These are phyloP conservation scores for Mallotus japonicus DNA, from an alignment of 441 rosid genomes.

Conservation along the genomic window DNA sequence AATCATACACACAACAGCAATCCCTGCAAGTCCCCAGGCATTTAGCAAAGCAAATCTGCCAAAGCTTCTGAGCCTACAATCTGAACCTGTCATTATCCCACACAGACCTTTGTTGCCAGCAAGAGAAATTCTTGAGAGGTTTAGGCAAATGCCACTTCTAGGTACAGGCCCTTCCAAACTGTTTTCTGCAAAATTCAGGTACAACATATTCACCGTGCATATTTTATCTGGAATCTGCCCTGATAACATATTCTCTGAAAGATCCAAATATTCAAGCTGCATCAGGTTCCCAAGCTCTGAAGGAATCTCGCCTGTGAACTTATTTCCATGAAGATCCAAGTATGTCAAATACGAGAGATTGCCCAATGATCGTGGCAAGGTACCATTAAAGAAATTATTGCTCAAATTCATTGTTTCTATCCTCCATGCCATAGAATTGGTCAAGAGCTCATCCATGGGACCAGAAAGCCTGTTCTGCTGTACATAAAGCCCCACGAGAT, in stretches of 20 bases:
- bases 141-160: slow-evolving; percentile 52
- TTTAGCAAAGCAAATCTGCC: slow-evolving; percentile 32
- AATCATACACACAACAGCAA: slow-evolving; percentile 45
- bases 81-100: slow-evolving; percentile 42
- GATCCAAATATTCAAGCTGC: slow-evolving; percentile 72
- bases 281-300: slow-evolving; percentile 55
- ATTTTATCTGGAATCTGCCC: slow-evolving; percentile 65
- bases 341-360: slow-evolving; percentile 64
- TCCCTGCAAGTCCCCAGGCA: slow-evolving; percentile 55
- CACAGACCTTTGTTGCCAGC: slow-evolving; percentile 68
- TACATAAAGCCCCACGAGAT: slow-evolving; percentile 74
- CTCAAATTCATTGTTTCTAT: slow-evolving; percentile 69
- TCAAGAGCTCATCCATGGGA: slow-evolving; percentile 39
- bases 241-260: slow-evolving; percentile 54
- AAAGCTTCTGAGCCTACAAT: slow-evolving; percentile 42
- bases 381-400: slow-evolving; percentile 47
- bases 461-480: slow-evolving; percentile 70
- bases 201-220: slow-evolving; percentile 46
- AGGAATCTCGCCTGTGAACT: slow-evolving; percentile 66
- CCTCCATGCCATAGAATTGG: slow-evolving; percentile 56
- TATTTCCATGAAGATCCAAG: slow-evolving; percentile 69
- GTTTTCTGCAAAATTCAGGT: slow-evolving; percentile 59
- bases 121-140: slow-evolving; percentile 45
- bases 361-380: slow-evolving; percentile 58
- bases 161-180: slow-evolving; percentile 67